phyloP scores from a whole-genome alignment of 495 filamentous ascomycete genomes.

The Immersiella caudata region DNA sequence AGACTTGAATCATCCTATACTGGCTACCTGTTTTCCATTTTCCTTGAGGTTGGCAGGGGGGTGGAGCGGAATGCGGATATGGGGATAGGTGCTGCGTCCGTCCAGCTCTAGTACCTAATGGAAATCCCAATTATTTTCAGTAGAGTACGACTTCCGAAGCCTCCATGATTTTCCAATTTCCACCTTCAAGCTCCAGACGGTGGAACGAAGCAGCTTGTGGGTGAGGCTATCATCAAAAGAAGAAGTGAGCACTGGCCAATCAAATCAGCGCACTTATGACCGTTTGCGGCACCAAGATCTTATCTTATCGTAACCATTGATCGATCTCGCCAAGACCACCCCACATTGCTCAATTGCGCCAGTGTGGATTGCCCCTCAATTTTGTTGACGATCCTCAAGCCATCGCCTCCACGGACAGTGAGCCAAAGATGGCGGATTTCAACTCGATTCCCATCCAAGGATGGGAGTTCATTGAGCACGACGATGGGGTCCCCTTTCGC shows the following conservation, averaged over 20 bases:
- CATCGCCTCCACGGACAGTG: background rate
- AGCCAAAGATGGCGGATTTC: slow-evolving; percentile 24
- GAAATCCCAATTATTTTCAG: no score
- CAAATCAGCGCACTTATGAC: background rate
- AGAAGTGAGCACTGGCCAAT: background rate
- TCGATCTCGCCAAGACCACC: background rate
- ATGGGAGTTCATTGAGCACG: slow-evolving; percentile 26
- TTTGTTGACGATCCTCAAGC: background rate
- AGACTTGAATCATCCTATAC: no score
- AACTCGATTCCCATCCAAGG: slow-evolving; percentile 27
- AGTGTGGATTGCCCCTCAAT: background rate
- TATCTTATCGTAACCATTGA: background rate
- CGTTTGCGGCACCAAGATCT: background rate
- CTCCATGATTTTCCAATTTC: no score
- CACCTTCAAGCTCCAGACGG: background rate
- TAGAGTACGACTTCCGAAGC: no score
- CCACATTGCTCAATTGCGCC: background rate
- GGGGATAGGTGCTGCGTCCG: no score
- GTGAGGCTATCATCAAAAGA: background rate
- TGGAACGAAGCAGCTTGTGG: background rate
- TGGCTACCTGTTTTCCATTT: no score
- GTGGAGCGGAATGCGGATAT: no score
- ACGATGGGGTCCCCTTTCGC: slow-evolving; percentile 69
- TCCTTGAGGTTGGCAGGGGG: no score
- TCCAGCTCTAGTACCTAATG: no score